phyloP scores from a whole-genome alignment of 208 protist genomes.

The Leishmania mexicana region DNA sequence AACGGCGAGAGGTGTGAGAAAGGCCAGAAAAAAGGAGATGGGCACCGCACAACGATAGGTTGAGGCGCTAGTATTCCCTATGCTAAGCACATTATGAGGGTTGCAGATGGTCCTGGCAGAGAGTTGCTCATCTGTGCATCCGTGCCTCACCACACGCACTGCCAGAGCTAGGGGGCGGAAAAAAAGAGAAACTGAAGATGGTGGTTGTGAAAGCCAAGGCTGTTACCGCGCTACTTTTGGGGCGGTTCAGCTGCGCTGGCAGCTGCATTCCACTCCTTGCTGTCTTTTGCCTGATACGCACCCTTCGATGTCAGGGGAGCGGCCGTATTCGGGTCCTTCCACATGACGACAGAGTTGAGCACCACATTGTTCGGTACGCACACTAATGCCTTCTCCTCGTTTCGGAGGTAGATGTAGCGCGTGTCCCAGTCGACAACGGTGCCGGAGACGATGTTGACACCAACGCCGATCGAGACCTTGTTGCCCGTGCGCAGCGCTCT shows the following conservation, averaged over 20 bases:
- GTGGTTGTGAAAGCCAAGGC: background rate
- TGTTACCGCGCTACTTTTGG: background rate
- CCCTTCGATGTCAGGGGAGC: background rate
- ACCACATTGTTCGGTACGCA: conserved; percentile 80
- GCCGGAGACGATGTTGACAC: conserved; percentile 43
- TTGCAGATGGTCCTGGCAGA: background rate
- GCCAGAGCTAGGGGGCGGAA: background rate
- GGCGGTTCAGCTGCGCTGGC: conserved; percentile 8
- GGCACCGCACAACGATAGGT: background rate
- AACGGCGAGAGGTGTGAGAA: background rate
- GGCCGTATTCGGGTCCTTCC: conserved; percentile 29
- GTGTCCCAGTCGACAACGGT: conserved; percentile 80
- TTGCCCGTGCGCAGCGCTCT: conserved; percentile 62
- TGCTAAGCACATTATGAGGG: background rate
- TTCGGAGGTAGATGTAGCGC: conserved; percentile 78
- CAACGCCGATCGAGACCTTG: conserved; percentile 59
- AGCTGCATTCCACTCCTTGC: conserved; percentile 42
- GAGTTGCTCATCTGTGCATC: background rate
- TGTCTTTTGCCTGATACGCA: conserved; percentile 9
- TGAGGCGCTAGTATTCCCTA: background rate
- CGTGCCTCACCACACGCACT: background rate
- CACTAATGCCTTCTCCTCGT: conserved; percentile 44
- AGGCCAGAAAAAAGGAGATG: background rate
- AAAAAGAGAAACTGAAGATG: background rate
- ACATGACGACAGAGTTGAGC: conserved; percentile 73